Base-by-base conservation (phyloP, 768 basidiomycete genomes). In the Coprinellus aureogranulatus region DNA sequence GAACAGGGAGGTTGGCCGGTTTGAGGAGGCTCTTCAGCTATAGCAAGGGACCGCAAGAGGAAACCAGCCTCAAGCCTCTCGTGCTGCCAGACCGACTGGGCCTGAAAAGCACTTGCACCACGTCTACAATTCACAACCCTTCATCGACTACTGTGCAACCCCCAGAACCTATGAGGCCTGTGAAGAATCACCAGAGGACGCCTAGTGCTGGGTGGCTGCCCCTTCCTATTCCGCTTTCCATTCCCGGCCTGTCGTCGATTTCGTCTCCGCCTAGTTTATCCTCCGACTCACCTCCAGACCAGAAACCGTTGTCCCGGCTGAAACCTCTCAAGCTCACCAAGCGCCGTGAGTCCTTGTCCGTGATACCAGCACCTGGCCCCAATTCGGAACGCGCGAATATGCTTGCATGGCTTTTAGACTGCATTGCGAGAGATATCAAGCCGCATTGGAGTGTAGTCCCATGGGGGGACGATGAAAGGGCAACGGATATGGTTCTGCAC, bases 401-500 rank as follows among this genome's bases (percentile, higher is more conserved):
- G 44, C 50, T 58, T 39, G 50, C 52, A 8, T 58, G 57, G 57
- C 22, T 58, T 8, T 22, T 58, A 28, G 57, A 58, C 22, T 58
- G 57, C 51, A 47, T 58, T 16, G 50, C 52, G 44, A 14, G 44
- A 1, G 57, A 58, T 40, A 51, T 53, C 10, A 58, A 40, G 31
- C 57, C 57, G 14, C 45, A 45, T 6, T 53, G 50, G 52, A 58
- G 30, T 39, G 34, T 52, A 1, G 48, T 18, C 5, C 23, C 49
- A 34, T 34, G 34, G 34, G 34, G 34, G 34, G 26, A 23, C 22
- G 55, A 56, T 44, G n/a, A 58, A 14, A 39, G 37, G 30, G 31
- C 25, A 22, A n/a, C 12, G 30, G 22, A 5, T 28, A 58, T 58
- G 57, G 22, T 58, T 22, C 44, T 53, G 2, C 51, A 47, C 9